Percentiles rank a stretch among this genome's conserved stretches.
Conservation (phyloP, 257 asterid genomes). For the Buddleja alternifolia region DNA sequence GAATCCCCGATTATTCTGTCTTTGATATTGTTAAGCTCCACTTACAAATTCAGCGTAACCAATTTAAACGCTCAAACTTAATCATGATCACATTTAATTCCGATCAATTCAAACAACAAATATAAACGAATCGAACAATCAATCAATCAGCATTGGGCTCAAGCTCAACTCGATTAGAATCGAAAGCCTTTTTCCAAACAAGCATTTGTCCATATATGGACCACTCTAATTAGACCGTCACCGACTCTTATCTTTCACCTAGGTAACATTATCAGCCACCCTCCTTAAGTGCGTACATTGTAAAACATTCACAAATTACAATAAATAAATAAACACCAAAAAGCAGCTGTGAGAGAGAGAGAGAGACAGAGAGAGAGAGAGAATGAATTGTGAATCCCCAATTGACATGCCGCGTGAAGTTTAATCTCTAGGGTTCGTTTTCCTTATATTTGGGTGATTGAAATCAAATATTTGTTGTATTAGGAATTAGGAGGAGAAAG, state of each 20-base stretch:
- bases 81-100: too few species aligned
- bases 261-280: constrained; percentile 8
- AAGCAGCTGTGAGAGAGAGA: constrained; percentile 14
- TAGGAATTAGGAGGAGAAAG: neutral
- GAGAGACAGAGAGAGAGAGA: neutral
- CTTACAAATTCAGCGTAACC: too few species aligned
- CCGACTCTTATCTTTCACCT: neutral
- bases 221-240: neutral
- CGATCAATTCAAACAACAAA: too few species aligned
- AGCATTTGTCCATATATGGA: neutral
- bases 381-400: too few species aligned
- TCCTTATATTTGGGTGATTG: neutral
- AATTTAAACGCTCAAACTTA: too few species aligned
- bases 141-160: too few species aligned
- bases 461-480: neutral
- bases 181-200: too few species aligned
- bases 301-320: neutral
- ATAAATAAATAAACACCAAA: neutral
- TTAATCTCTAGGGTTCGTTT: constrained; percentile 24
- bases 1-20: too few species aligned
- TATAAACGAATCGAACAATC: too few species aligned
- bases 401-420: neutral
- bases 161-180: too few species aligned
- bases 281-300: constrained; percentile 4
- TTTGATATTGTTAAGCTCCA: too few species aligned